These are phyloP conservation scores for Oidium heveae DNA, from an alignment of 2,329 filamentous ascomycete genomes.

Conservation along the genomic window DNA sequence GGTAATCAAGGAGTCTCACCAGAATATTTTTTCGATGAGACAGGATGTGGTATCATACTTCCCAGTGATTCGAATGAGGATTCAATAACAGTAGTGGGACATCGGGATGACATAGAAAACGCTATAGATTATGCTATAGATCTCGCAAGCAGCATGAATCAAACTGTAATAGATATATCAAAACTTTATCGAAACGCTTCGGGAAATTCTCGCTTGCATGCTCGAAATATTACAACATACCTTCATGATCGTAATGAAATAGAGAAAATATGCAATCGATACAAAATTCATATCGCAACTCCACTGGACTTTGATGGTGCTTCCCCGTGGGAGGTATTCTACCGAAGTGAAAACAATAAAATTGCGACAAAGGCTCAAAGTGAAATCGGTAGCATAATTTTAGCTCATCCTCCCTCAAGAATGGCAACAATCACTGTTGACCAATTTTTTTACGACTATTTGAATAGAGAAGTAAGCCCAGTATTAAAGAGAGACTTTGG, in stretches of 20 bases:
- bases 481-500: slow-evolving; percentile 42
- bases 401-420: slow-evolving; percentile 46
- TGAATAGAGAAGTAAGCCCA: slow-evolving; percentile 36
- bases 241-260: slow-evolving; percentile 61
- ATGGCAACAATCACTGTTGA: slow-evolving; percentile 44
- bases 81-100: slow-evolving; percentile 63
- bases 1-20: slow-evolving; percentile 57
- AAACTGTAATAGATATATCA: slow-evolving; percentile 58
- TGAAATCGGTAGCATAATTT: slow-evolving; percentile 50
- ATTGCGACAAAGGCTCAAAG: slow-evolving; percentile 52
- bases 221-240: slow-evolving; percentile 69
- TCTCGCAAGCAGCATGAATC: slow-evolving; percentile 66
- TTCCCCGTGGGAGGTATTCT: slow-evolving; percentile 70
- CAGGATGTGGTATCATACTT: slow-evolving; percentile 70
- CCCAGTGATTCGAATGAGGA: slow-evolving; percentile 54
- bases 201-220: slow-evolving; percentile 52
- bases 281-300: slow-evolving; percentile 71
- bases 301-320: slow-evolving; percentile 44
- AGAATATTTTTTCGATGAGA: slow-evolving; percentile 71
- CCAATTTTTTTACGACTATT: slow-evolving; percentile 53
- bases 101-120: slow-evolving; percentile 41
- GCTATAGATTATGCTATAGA: slow-evolving; percentile 72
- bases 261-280: slow-evolving; percentile 52
- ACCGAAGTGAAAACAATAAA: slow-evolving; percentile 44
- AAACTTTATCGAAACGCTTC: slow-evolving; percentile 53